Conservation (phyloP, 768 basidiomycete genomes). For the Paxillus involutus region DNA sequence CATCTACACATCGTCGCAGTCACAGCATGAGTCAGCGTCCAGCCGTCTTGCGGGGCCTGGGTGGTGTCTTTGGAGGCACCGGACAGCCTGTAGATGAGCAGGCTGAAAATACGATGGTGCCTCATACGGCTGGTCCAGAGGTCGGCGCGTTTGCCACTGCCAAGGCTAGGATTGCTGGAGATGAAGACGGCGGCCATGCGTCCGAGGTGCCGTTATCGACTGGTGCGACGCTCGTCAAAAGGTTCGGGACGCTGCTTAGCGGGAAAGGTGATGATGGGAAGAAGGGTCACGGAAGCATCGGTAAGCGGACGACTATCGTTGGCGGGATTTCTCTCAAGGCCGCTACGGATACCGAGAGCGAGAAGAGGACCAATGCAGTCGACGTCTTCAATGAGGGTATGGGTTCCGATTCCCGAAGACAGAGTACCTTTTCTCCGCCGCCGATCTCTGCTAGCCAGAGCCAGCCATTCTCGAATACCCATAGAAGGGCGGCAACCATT, state of each 20-base stretch:
- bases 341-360: conserved; percentile 36
- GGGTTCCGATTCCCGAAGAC: conserved; percentile 25
- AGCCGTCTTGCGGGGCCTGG: conserved; percentile 50
- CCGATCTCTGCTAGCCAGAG: conserved; percentile 44
- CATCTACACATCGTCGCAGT: conserved; percentile 77
- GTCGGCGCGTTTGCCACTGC: conserved; percentile 49
- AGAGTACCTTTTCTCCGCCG: conserved; percentile 25
- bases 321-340: conserved; percentile 39
- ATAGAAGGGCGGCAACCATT: conserved; percentile 77
- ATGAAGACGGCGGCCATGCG: conserved; percentile 21
- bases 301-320: conserved; percentile 53
- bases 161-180: conserved; percentile 29
- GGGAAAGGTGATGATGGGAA: conserved; percentile 45
- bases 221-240: conserved; percentile 72
- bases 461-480: conserved; percentile 57
- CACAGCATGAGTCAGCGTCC: conserved; percentile 84
- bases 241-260: conserved; percentile 67
- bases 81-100: conserved; percentile 43
- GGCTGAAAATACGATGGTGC: conserved; percentile 39
- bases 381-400: conserved; percentile 16
- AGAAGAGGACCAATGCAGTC: conserved; percentile 25
- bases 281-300: conserved; percentile 34
- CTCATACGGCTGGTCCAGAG: conserved; percentile 70
- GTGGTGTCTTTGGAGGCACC: conserved; percentile 54
- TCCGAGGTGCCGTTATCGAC: conserved; percentile 44